Conservation (phyloP, 2,329 filamentous ascomycete genomes). For the Talaromyces marneffei region DNA sequence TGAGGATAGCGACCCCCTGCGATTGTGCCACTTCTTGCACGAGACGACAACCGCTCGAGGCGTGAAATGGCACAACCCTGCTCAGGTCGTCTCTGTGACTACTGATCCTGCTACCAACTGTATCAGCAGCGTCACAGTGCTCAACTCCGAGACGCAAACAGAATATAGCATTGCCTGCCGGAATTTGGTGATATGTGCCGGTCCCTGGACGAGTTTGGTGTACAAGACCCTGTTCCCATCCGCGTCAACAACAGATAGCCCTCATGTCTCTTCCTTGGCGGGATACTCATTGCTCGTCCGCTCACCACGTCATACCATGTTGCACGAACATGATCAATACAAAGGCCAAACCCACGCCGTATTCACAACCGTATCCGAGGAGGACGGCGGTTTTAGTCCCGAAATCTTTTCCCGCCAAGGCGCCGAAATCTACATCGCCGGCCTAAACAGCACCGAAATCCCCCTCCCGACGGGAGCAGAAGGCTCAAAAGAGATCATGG, state of each 20-base stretch:
- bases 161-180: constrained; percentile 51
- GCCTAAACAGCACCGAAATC: constrained; percentile 58
- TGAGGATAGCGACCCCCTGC: constrained; percentile 54
- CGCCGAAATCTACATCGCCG: constrained; percentile 67
- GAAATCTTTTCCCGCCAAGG: constrained; percentile 64
- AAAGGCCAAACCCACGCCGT: constrained; percentile 58
- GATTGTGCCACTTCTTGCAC: constrained; percentile 62
- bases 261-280: constrained; percentile 59
- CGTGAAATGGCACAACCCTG: constrained; percentile 62
- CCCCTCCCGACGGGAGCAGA: constrained; percentile 54
- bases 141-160: constrained; percentile 30
- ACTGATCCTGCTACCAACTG: constrained; percentile 45
- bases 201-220: constrained; percentile 65
- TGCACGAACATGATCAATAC: constrained; percentile 31
- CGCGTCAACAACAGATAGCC: constrained; percentile 37
- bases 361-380: constrained; percentile 54
- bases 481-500: constrained; percentile 35
- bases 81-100: constrained; percentile 49
- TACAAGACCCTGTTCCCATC: constrained; percentile 59
- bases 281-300: constrained; percentile 67
- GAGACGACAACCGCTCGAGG: constrained; percentile 52
- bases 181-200: constrained; percentile 61
- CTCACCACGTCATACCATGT: constrained; percentile 45
- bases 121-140: constrained; percentile 50
- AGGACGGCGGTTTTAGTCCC: constrained; percentile 53